phyloP scores from a whole-genome alignment of 2,329 filamentous ascomycete species.

The Epichloe aotearoae region DNA sequence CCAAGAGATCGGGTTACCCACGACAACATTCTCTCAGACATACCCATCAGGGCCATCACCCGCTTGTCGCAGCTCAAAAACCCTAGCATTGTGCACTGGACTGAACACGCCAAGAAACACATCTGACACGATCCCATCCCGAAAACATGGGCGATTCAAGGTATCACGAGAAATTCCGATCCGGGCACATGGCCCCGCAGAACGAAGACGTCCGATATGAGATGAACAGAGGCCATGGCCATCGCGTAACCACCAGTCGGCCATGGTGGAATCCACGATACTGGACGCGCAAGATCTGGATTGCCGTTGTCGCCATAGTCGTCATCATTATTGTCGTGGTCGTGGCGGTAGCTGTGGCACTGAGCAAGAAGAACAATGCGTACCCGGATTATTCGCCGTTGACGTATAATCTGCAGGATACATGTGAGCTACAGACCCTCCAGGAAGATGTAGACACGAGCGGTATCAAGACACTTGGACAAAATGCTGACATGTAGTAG shows the following conservation, averaged over 20 bases:
- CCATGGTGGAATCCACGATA: constrained; percentile 34
- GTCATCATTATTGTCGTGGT: constrained; percentile 35
- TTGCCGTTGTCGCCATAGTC: constrained; percentile 24
- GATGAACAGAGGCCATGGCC: constrained; percentile 9
- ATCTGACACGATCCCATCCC: not conserved
- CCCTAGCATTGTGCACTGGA: no score
- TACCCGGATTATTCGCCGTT: constrained; percentile 37
- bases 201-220: constrained; percentile 18
- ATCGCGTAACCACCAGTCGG: constrained; percentile 13
- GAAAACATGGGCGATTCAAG: not conserved
- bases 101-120: not conserved
- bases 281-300: constrained; percentile 41
- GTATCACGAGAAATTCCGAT: constrained; percentile 8
- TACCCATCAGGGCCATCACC: not conserved
- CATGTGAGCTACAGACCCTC: constrained; percentile 25
- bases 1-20: not conserved
- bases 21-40: not conserved
- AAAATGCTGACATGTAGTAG: constrained; percentile 15
- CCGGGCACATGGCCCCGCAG: constrained; percentile 12
- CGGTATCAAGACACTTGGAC: not conserved
- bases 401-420: constrained; percentile 34
- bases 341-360: constrained; percentile 30
- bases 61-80: not conserved
- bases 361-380: constrained; percentile 20
- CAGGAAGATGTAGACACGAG: not conserved